Evolutionary conservation across 768 basidiomycete species (phyloP).

Genomic region (Leucocoprinus leucothites): DNA sequence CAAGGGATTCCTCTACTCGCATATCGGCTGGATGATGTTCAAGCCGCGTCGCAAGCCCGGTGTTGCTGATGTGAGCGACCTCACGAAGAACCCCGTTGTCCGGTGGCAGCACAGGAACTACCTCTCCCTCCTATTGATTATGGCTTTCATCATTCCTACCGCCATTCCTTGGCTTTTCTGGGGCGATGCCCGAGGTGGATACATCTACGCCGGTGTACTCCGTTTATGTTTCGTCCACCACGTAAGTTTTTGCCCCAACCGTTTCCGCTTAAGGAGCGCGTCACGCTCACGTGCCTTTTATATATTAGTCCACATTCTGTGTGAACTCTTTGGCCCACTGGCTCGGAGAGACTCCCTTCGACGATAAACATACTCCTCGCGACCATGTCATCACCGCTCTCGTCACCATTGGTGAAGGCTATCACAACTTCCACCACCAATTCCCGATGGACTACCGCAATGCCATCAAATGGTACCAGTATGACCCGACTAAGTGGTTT

Average conservation of each 20-base stretch:
- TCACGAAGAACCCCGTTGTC: conserved; percentile 76
- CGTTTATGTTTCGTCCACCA: conserved; percentile 87
- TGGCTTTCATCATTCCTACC: conserved; percentile 75
- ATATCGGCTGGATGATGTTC: conserved; percentile 91
- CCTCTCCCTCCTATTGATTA: conserved; percentile 60
- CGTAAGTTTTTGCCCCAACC: conserved; percentile 39
- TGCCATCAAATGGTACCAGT: conserved; percentile 93
- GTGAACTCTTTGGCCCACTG: conserved; percentile 97
- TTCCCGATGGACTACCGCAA: conserved; percentile 99
- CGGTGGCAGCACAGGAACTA: conserved; percentile 89
- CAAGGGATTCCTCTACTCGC: conserved; percentile 83
- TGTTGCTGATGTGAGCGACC: conserved; percentile 85
- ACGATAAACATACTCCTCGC: conserved; percentile 94
- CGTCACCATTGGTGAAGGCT: conserved; percentile 91
- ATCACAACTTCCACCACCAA: conserved; percentile 97
- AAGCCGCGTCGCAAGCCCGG: conserved; percentile 90
- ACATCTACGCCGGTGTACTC: conserved; percentile 77
- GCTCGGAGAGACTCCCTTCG: conserved; percentile 90
- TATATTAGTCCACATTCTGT: conserved; percentile 91
- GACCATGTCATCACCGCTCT: conserved; percentile 89
- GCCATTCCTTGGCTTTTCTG: conserved; percentile 69
- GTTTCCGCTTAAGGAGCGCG: conserved; percentile 36
- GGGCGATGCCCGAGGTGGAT: conserved; percentile 87
- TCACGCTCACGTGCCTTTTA: conserved; percentile 24
- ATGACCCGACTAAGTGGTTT: conserved; percentile 93